Conservation (phyloP, 106 monocot genomes). For the Apostasia shenzhenica region DNA sequence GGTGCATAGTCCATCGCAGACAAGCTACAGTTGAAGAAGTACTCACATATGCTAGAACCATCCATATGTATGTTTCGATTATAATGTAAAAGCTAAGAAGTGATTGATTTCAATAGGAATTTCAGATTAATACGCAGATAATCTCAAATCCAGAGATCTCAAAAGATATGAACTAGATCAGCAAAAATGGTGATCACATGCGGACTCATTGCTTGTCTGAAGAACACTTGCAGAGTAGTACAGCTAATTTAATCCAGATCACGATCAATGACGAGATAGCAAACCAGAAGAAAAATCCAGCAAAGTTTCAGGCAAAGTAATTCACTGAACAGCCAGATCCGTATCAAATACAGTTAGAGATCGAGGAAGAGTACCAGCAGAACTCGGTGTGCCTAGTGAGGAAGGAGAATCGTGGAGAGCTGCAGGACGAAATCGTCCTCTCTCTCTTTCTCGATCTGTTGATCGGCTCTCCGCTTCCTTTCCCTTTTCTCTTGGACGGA, state of each 20-base stretch:
- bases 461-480: neutral
- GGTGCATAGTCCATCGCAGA: neutral
- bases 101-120: neutral
- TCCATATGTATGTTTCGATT: neutral
- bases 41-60: neutral
- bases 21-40: neutral
- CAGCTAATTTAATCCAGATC: neutral
- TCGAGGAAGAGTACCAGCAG: slow-evolving; percentile 21
- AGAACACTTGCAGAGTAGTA: neutral
- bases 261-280: neutral
- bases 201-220: neutral
- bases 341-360: slow-evolving; percentile 11
- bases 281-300: neutral
- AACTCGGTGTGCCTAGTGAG: slow-evolving; percentile 30
- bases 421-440: slow-evolving; percentile 22
- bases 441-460: slow-evolving; percentile 7
- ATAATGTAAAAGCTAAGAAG: neutral
- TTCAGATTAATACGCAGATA: neutral
- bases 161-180: neutral
- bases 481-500: slow-evolving; percentile 10
- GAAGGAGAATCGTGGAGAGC: slow-evolving; percentile 26
- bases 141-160: neutral
- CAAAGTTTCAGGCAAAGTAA: neutral
- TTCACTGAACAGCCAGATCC: neutral
- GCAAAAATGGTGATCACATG: neutral